Conservation (phyloP, 2,329 filamentous ascomycete genomes). For the Ceratocystis harringtonii region DNA sequence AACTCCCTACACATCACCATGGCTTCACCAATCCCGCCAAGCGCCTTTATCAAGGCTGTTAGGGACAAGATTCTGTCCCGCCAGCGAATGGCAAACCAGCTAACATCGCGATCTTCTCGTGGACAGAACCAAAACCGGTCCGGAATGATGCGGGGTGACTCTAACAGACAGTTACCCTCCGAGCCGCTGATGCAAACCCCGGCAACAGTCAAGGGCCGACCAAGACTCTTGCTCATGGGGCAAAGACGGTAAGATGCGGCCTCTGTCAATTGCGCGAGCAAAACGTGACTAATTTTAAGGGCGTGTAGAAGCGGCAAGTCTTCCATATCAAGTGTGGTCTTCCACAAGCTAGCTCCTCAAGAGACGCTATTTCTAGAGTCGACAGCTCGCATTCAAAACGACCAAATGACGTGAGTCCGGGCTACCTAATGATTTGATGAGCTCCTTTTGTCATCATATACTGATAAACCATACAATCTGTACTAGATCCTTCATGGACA, state of each 20-base stretch:
- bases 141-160: conserved; percentile 34
- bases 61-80: not conserved
- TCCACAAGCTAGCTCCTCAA: conserved; percentile 90
- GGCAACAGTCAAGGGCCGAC: conserved; percentile 46
- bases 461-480: conserved; percentile 18
- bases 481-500: conserved; percentile 89
- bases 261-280: not conserved
- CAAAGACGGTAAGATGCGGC: conserved; percentile 59
- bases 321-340: conserved; percentile 97
- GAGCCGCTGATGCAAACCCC: conserved; percentile 26
- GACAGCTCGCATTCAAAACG: conserved; percentile 84
- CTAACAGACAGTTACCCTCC: conserved; percentile 31
- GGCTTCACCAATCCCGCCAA: not conserved
- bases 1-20: not conserved
- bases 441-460: not conserved
- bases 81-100: conserved; percentile 18
- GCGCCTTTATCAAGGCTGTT: not conserved
- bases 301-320: conserved; percentile 77
- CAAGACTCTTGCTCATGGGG: conserved; percentile 83
- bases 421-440: too few relatives aligned
- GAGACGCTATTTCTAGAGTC: conserved; percentile 94
- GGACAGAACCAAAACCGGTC: conserved; percentile 43
- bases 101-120: conserved; percentile 22
- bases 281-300: not conserved
- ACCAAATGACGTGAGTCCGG: conserved; percentile 70